Conservation (phyloP, 306 rosid genomes). For the Astragalus glycyphyllos region DNA sequence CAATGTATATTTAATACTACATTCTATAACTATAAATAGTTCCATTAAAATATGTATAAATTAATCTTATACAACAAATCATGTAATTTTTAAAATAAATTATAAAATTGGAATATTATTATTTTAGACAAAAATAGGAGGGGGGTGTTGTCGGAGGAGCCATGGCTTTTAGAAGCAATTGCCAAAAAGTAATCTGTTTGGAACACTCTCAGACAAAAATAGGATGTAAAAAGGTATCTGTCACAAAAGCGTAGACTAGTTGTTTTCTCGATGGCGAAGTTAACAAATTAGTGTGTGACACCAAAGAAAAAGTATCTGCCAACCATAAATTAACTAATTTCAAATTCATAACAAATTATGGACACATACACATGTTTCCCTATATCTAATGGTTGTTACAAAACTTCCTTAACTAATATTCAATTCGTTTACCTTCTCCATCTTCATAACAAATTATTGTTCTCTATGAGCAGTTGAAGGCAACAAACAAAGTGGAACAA, state of each 20-base stretch:
- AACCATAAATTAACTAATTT: background rate
- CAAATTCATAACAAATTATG: background rate
- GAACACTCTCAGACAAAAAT: constrained; percentile 4
- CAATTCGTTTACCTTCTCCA: background rate
- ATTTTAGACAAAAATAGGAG: background rate
- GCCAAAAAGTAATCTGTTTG: too few relatives aligned
- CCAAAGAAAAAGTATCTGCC: background rate
- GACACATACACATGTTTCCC: background rate
- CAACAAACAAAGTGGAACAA: background rate
- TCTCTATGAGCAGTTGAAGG: background rate
- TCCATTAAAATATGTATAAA: too few relatives aligned
- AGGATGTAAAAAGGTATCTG: background rate
- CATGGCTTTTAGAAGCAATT: too few relatives aligned
- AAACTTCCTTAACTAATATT: background rate
- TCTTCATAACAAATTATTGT: background rate
- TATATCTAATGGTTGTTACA: background rate
- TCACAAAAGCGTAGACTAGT: background rate
- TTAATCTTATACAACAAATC: too few relatives aligned
- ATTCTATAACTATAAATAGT: too few relatives aligned
- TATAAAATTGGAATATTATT: too few relatives aligned
- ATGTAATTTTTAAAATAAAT: too few relatives aligned
- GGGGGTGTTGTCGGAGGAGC: too few relatives aligned
- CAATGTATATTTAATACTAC: too few relatives aligned
- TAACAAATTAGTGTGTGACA: background rate
- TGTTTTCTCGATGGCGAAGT: background rate